Conservation (phyloP, 176 grass and related monocot species). For the Elymus sibiricus region DNA sequence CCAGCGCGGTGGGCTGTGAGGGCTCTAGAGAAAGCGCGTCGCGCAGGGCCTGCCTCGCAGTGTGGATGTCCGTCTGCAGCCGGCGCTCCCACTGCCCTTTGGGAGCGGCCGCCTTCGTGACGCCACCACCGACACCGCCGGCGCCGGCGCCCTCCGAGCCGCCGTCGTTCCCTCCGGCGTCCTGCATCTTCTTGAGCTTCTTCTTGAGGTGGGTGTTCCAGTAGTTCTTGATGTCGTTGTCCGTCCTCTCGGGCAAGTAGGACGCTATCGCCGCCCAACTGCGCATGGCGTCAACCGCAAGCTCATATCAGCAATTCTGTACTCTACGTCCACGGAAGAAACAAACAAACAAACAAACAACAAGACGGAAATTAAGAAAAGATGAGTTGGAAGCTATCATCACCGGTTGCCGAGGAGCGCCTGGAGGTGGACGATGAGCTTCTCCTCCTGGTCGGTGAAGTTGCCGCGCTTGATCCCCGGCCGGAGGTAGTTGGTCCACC, state of each 20-base stretch:
- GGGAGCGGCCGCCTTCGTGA: conserved; percentile 11
- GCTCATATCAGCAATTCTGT: not conserved
- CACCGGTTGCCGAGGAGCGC: conserved; percentile 93
- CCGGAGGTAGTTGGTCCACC: conserved; percentile 97
- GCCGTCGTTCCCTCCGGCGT: not conserved
- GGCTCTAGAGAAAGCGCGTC: conserved; percentile 76
- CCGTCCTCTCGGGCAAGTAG: conserved; percentile 91
- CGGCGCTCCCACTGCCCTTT: conserved; percentile 93
- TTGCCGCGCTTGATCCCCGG: conserved; percentile 95
- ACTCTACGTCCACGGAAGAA: not conserved
- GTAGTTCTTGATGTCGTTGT: conserved; percentile 99
- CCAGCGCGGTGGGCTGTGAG: not conserved
- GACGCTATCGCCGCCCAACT: conserved; percentile 97
- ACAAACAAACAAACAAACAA: not conserved
- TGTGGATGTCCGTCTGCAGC: conserved; percentile 96
- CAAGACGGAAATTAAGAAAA: not conserved
- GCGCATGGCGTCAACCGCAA: conserved; percentile 8
- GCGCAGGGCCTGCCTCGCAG: conserved; percentile 70
- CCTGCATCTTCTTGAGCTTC: conserved; percentile 78
- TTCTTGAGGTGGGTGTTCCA: conserved; percentile 99
- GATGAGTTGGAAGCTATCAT: not conserved
- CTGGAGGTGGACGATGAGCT: conserved; percentile 93
- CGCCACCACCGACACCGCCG: not conserved
- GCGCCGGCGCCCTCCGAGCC: not conserved
- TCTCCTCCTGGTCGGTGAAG: conserved; percentile 91